Evolutionary conservation across 192 early-diverging fungal genomes (phyloP), one percentile per base, ranked within the genome.

Genomic region (Dispira parvispora): DNA sequence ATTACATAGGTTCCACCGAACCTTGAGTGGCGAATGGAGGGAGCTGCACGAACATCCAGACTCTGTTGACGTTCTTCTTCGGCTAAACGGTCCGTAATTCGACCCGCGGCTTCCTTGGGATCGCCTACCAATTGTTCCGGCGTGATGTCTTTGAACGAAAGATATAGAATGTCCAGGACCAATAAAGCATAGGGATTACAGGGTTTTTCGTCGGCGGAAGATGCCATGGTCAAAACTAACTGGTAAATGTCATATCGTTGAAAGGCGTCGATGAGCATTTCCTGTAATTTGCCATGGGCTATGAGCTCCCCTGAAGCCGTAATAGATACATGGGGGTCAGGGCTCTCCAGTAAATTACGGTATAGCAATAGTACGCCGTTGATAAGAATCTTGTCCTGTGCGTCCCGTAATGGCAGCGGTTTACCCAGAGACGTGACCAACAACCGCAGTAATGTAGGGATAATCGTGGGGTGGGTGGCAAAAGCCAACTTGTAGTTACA

Each of bases 341-440:
- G 79, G 42, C 92, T 91, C 11, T 86, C 86, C 16, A 89, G 76
- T 45, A 92, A 66, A 66, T 94, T 94, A 27, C 89, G 78, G 61
- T 90, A 82, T 12, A 92, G 71, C 14, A 83, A 80, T 27, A 94
- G 65, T 43, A 85, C 80, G 5, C 72, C 75, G 65, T 74, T 77
- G 45, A 74, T 54, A 20, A 77, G 63, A 66, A 77, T 65, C 25
- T 61, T 47, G 42, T 76, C 72, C 47, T 63, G 61, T 21, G 71
- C 68, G 0, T 62, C 52, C 16, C 18, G 45, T 13, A 44, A 20
- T 12, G 61, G 38, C 44, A 14, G 32, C 11, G 61, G 69, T 43
- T 64, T 62, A 25, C 23, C 20, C 56, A 69, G 42, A 42, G 63
- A 71, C 66, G 67, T 69, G 26, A 71, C 68, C 0, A 68, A 67